These are phyloP conservation scores for Euphorbia corollata DNA, from an alignment of 441 rosid species.

Conservation along the genomic window DNA sequence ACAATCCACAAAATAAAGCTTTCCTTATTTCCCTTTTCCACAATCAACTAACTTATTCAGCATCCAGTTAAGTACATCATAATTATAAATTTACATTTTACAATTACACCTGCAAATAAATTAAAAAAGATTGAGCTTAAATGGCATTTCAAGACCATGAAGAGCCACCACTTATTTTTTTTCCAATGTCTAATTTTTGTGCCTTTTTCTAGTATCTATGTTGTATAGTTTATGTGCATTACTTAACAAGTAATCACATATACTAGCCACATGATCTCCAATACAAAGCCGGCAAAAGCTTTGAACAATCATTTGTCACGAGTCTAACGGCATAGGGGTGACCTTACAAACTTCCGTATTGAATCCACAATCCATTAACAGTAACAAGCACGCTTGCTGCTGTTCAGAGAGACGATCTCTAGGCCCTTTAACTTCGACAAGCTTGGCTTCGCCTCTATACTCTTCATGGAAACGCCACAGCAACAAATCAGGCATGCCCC, in stretches of 20 bases:
- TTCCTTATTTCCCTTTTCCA: too few species aligned
- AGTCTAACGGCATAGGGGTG: conserved; percentile 25
- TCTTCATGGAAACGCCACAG: conserved; percentile 77
- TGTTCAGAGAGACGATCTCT: conserved; percentile 81
- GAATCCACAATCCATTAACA: conserved; percentile 81
- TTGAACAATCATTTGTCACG: conserved; percentile 3
- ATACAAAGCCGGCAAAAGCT: neutral
- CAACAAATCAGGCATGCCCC: conserved; percentile 92
- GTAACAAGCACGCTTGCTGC: conserved; percentile 79
- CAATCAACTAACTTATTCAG: too few species aligned
- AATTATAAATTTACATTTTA: too few species aligned
- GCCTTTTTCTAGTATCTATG: neutral
- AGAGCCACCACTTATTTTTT: too few species aligned
- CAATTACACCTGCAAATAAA: too few species aligned
- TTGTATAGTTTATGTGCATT: neutral
- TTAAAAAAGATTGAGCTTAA: too few species aligned
- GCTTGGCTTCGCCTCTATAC: conserved; percentile 85
- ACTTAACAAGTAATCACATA: neutral
- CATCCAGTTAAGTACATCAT: too few species aligned
- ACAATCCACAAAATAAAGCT: too few species aligned
- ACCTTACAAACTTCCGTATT: conserved; percentile 76
- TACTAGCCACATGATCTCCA: neutral
- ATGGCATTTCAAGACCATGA: too few species aligned
- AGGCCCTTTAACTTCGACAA: conserved; percentile 88
- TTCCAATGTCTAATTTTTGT: too few species aligned